Base-by-base conservation (phyloP, 495 filamentous ascomycete genomes). In the Penicillium atrosanguineum region DNA sequence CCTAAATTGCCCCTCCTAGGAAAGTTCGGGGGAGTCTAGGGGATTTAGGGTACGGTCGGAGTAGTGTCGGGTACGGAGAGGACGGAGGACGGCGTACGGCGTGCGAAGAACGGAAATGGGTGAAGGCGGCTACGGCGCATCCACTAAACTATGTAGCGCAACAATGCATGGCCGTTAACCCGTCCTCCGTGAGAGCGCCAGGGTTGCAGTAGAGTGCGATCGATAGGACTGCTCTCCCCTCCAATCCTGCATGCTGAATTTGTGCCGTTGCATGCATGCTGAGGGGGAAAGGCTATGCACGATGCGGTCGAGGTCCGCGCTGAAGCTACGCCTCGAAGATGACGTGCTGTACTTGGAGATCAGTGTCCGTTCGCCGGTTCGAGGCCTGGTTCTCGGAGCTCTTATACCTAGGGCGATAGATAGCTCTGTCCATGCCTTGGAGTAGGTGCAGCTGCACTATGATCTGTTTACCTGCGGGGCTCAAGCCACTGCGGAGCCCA, bases 401-500 rank as follows among this genome's bases (percentile, higher is more conserved):
- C 19, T 39, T 40, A 16, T 40, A 40, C 15, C 38, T 40, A 7
- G 16, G 16, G 6, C 5, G 9, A 19, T 5, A 23, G 23, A 5
- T 23, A 23, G 23, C 23, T 23, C 23, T 23, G 23, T 23, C 23
- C 5, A 23, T 23, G 23, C 23, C 23, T 23, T 5, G 23, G 23
- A 23, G 23, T 5, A 9, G 16, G 38, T 20, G 16, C 51, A 41
- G 45, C 50, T 63, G 60, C 59, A 62, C 38, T 52, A 46, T 55
- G 55, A 58, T 62, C 55, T 55, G 59, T 58, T 62, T 36, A 60
- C 39, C 34, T 59, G 60, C 60, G 63, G 60, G 63, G 63, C 57
- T 34, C 63, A 66, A 61, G 63, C 63, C 63, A 66, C 63, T 61
- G 63, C 63, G 63, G 63, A 63, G 60, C 56, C 53, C 39, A 38